Evolutionary conservation across 192 early-diverging fungal genomes (phyloP).

Genomic region (Entomortierella chlamydospora): DNA sequence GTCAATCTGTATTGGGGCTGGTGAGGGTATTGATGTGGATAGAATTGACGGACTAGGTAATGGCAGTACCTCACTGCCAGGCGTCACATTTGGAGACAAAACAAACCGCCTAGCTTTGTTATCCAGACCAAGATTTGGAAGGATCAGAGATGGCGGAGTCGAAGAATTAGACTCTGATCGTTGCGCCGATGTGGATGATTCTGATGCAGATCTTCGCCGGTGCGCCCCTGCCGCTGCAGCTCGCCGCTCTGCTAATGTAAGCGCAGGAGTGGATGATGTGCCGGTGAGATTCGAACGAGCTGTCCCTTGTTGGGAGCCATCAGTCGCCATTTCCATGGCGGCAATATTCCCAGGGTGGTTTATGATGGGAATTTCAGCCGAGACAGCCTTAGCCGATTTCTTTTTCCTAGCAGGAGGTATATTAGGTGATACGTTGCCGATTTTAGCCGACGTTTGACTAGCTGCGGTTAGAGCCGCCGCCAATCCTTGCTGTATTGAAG

Average conservation of each 20-base stretch:
- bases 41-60: conserved; percentile 38
- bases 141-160: conserved; percentile 18
- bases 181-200: conserved; percentile 18
- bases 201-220: conserved; percentile 40
- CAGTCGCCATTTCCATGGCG: background rate
- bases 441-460: conserved; percentile 13
- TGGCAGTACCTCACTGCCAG: conserved; percentile 18
- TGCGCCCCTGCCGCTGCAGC: conserved; percentile 41
- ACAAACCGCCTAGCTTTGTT: conserved; percentile 16
- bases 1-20: conserved; percentile 49
- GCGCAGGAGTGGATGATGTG: background rate
- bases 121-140: conserved; percentile 36
- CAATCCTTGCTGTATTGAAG: conserved; percentile 16
- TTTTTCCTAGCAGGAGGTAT: conserved; percentile 26
- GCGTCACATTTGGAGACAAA: conserved; percentile 31
- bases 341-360: background rate
- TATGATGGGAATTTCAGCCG: conserved; percentile 32
- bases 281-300: background rate
- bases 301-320: background rate
- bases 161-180: background rate
- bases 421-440: conserved; percentile 11
- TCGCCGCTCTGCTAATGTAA: conserved; percentile 38
- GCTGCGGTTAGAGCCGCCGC: conserved; percentile 22
- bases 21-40: conserved; percentile 24
- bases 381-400: conserved; percentile 26